Evolutionary conservation across 192 early-diverging fungal genomes (phyloP).

Genomic region (Obelidium mucronatum): DNA sequence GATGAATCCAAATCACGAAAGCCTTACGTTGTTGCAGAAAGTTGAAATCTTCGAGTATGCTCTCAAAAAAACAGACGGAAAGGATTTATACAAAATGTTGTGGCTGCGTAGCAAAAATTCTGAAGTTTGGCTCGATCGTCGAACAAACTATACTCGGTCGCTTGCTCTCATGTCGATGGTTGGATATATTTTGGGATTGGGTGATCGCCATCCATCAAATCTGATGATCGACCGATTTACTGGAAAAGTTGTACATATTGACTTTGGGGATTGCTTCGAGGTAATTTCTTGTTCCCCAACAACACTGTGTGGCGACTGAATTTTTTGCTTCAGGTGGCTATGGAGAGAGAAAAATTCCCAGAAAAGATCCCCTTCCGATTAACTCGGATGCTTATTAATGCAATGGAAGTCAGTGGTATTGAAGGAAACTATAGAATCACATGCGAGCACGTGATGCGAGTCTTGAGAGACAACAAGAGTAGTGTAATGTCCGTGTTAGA

Average conservation of each 20-base stretch:
- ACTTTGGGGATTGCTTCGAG: conserved; percentile 95
- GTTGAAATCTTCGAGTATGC: conserved; percentile 89
- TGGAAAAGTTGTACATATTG: conserved; percentile 90
- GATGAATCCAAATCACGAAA: conserved; percentile 70
- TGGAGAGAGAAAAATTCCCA: conserved; percentile 88
- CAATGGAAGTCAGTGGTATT: conserved; percentile 89
- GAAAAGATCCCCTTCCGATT: conserved; percentile 93
- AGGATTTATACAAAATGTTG: conserved; percentile 81
- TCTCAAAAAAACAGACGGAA: conserved; percentile 77
- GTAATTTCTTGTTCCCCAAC: conserved; percentile 39
- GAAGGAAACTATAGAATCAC: conserved; percentile 90
- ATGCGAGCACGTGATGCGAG: conserved; percentile 88
- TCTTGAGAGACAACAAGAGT: conserved; percentile 84
- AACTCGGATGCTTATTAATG: conserved; percentile 89
- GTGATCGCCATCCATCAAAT: conserved; percentile 89
- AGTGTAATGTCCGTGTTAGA: conserved; percentile 91
- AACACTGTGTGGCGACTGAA: neutral
- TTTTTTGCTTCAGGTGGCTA: conserved; percentile 68
- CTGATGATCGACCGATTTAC: conserved; percentile 81
- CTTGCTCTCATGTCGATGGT: conserved; percentile 93
- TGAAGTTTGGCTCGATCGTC: conserved; percentile 84
- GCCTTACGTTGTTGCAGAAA: conserved; percentile 73
- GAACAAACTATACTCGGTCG: conserved; percentile 87
- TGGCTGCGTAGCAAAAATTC: conserved; percentile 90
- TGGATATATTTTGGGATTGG: conserved; percentile 88